Evolutionary conservation across 305 asterid genomes (phyloP), one percentile per base, ranked within the genome.

Genomic region (Solanum aculeatissimum): DNA sequence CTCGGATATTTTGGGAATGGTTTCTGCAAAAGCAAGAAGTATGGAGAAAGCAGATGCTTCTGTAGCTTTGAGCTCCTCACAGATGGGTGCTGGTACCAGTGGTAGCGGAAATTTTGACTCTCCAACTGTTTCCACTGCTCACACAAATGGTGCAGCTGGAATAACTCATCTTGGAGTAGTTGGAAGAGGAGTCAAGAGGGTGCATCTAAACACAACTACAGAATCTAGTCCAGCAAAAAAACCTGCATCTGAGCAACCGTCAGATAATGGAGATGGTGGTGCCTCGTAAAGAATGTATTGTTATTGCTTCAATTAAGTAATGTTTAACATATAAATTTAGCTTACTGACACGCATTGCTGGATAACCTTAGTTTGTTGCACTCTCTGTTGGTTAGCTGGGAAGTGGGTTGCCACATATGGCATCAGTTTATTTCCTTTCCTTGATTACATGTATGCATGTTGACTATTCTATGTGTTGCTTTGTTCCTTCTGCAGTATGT

Each of bases 141-240:
- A 88, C 84, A 92, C 98, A 45, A 91, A 86, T 72, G 91, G 89
- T 45, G 79, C 88, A 49, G 58, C 95, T 62, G 94, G 86, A 79
- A 97, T 96, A 82, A 96, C 97, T 3, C 91, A 96, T 89, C 91
- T 96, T 71, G 99, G 99, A 7, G 95, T 96, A 10, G 99, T 96
- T 84, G 99, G 99, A 88, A 91, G 99, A 89, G 99, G 99, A 83
- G 98, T 95, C 47, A 96, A 96, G 89, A 93, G 99, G 54, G 97
- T 93, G 19, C 89, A 89, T 47, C 87, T 92, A 93, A 89, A 90
- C 87, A 79, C 98, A 12, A 80, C 83, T 54, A 43, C 87, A 1
- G 91, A 89, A 80, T 85, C 94, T 71, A 84, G 85, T 87, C 83
- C 94, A 1, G 54, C 88, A 2, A 95, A 96, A 91, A 93, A 90